phyloP scores from a whole-genome alignment of 805 yeast species.

The Yamadazyma paraphyllophila region DNA sequence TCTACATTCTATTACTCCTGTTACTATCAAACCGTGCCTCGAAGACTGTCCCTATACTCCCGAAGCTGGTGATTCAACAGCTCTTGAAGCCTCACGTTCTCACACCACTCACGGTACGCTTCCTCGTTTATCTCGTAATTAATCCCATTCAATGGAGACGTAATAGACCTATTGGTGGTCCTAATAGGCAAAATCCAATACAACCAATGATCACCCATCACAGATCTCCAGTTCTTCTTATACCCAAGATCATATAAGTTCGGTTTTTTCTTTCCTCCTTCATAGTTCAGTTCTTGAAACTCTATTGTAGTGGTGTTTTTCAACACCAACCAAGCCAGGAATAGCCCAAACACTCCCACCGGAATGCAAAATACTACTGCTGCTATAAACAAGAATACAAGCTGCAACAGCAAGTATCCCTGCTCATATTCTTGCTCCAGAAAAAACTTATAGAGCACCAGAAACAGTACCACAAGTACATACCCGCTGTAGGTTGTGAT shows the following conservation, averaged over 20 bases:
- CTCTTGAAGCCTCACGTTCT: conserved; percentile 45
- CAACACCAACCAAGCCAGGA: conserved; percentile 57
- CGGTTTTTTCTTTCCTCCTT: conserved; percentile 34
- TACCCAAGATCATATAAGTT: conserved; percentile 78
- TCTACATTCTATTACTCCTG: too few species aligned
- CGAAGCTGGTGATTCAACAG: conserved; percentile 43
- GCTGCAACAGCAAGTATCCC: conserved; percentile 49
- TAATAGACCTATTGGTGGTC: conserved; percentile 19
- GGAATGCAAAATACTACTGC: conserved; percentile 52
- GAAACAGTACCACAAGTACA: conserved; percentile 39
- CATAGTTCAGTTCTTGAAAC: conserved; percentile 46
- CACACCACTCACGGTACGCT: conserved; percentile 37
- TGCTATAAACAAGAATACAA: conserved; percentile 61
- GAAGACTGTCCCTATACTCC: conserved; percentile 18
- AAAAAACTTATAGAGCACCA: conserved; percentile 50
- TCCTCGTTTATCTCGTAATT: conserved; percentile 48
- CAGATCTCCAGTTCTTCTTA: conserved; percentile 56
- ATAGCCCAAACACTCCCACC: conserved; percentile 48
- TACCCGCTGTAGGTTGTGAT: conserved; percentile 46
- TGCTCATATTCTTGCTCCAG: conserved; percentile 35
- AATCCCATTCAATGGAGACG: conserved; percentile 42
- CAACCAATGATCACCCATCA: conserved; percentile 67
- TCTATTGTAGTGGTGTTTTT: conserved; percentile 82
- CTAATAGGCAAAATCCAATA: conserved; percentile 72
- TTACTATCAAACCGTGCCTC: neutral